phyloP scores from a whole-genome alignment of 148 eudicot genomes.

The Rhododendron ferrugineum region DNA sequence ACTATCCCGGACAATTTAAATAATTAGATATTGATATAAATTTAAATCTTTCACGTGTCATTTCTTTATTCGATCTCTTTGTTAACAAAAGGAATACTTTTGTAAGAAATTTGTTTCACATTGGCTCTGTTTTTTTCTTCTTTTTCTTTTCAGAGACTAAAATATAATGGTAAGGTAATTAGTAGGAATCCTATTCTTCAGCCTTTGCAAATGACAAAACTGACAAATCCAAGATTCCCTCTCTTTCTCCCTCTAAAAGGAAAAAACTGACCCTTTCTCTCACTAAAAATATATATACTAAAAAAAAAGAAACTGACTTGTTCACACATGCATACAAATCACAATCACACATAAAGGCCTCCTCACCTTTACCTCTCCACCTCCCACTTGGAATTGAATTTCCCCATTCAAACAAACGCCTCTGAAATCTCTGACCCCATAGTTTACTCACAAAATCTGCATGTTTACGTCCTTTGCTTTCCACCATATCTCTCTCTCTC shows the following conservation, averaged over 20 bases:
- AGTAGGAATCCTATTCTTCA: constrained; percentile 25
- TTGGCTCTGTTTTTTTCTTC: neutral
- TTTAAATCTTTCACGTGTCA: too few species aligned
- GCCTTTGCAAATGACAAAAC: constrained; percentile 30
- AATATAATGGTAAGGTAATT: neutral
- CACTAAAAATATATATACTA: neutral
- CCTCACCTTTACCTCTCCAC: constrained; percentile 6
- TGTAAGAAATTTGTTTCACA: too few species aligned
- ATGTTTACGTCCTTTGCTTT: constrained; percentile 30
- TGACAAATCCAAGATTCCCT: neutral
- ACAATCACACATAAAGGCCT: neutral
- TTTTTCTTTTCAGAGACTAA: neutral
- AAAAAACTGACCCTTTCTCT: constrained; percentile 3
- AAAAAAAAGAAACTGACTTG: neutral
- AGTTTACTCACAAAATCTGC: constrained; percentile 45
- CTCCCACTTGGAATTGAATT: constrained; percentile 17
- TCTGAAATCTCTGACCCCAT: constrained; percentile 42
- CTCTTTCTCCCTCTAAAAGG: neutral
- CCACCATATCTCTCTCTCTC: neutral
- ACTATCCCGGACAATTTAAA: neutral
- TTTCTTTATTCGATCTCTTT: too few species aligned
- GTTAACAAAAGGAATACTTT: too few species aligned
- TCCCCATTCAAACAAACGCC: constrained; percentile 21
- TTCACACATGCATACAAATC: constrained; percentile 4
- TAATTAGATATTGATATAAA: too few species aligned